Evolutionary conservation across 345 rosid genomes (phyloP), one percentile per base, ranked within the genome.

Genomic region (Passiflora organensis): DNA sequence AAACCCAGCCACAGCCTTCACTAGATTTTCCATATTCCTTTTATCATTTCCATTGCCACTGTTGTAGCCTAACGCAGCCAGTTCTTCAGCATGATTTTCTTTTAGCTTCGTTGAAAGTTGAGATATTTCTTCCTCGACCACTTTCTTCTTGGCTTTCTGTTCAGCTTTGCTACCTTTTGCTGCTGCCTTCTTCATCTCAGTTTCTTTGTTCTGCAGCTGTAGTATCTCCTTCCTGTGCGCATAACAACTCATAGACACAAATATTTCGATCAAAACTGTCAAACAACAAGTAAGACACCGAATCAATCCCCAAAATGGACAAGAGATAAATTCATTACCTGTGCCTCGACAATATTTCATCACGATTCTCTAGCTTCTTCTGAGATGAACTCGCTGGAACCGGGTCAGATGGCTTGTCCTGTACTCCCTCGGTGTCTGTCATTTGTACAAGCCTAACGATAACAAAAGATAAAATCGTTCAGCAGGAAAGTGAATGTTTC

Each of bases 141-240:
- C 89, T 83, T 89, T 93, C 87, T 84, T 89, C 85, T 93, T 86
- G 11, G 97, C 84, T 65, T 93, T 93, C 75, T 84, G 99, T 64
- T 93, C 97, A 25, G 97, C 95, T 75, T 93, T 93, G 76, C 85
- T 89, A 49, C 99, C 95, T 72, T 80, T 93, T 4, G 97, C 97
- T 42, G 99, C 97, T 0, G 79, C 94, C 72, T 82, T 93, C 59
- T 93, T 93, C 73, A 89, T 63, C 69, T 77, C 91, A 13, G 66
- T 69, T 77, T 93, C 99, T 73, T 84, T 86, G 70, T 81, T 78
- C 67, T 89, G 95, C 64, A 93, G 80, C 65, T 81, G 74, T 23
- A 76, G 67, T 55, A 70, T 77, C 83, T 89, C 99, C 72, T 80
- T 84, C 70, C 99, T 86, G 71, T 58, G 61, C 14, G 17, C n/a